Evolutionary conservation across 2,329 filamentous ascomycete genomes (phyloP).

Genomic region (Aspergillus bombycis): DNA sequence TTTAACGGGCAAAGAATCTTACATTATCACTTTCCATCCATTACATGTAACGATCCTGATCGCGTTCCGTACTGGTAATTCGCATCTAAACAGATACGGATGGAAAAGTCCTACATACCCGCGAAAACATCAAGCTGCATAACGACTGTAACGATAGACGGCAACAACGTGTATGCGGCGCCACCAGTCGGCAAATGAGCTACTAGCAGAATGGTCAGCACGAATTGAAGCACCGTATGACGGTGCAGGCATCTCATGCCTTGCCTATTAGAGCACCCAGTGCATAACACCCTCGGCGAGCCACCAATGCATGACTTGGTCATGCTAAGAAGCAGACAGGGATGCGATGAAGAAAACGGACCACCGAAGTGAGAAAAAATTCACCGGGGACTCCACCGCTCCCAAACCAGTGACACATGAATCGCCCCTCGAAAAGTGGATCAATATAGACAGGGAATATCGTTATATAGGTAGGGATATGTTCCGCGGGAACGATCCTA

Average conservation of each 20-base stretch:
- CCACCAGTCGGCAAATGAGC: neutral
- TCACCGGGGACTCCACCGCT: neutral
- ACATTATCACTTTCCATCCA: neutral
- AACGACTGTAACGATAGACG: neutral
- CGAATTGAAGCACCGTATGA: neutral
- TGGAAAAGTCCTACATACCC: neutral
- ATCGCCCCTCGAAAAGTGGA: neutral
- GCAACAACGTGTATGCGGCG: neutral
- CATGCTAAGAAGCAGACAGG: neutral
- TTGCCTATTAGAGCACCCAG: neutral
- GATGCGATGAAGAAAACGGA: neutral
- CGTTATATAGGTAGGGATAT: neutral
- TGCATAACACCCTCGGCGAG: neutral
- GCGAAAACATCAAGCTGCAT: neutral
- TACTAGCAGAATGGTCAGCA: neutral
- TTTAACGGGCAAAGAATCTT: neutral
- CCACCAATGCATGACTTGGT: neutral
- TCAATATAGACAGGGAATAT: neutral
- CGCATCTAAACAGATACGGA: neutral
- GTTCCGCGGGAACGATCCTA: conserved; percentile 1
- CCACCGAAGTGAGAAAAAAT: neutral
- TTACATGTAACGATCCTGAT: neutral
- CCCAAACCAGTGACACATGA: neutral
- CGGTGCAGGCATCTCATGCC: neutral
- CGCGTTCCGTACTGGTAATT: neutral